phyloP scores from a whole-genome alignment of 1,284 basidiomycete genomes.

The Tilletia caries region DNA sequence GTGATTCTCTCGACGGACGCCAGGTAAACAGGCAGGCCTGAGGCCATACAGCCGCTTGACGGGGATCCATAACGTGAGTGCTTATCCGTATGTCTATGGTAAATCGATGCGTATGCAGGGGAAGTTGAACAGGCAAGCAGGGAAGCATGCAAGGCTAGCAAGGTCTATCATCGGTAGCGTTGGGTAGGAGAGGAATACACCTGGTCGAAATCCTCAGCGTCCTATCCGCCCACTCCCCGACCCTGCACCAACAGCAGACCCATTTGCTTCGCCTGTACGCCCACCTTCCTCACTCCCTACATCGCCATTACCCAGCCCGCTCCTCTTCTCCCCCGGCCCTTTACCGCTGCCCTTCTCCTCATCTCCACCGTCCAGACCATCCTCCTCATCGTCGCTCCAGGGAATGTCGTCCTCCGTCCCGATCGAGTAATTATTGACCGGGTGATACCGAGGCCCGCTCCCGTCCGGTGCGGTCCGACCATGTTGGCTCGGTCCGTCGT shows the following conservation, averaged over 20 bases:
- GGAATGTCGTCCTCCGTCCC: constrained; percentile 35
- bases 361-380: constrained; percentile 10
- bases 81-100: too few species aligned
- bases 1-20: too few species aligned
- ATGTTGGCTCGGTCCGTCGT: constrained; percentile 56
- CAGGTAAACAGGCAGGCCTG: too few species aligned
- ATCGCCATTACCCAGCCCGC: background rate
- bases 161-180: too few species aligned
- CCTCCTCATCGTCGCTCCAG: constrained; percentile 41
- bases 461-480: constrained; percentile 60
- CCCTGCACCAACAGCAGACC: background rate
- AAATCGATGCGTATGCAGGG: too few species aligned
- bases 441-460: constrained; percentile 14
- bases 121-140: too few species aligned
- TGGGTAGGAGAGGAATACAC: too few species aligned
- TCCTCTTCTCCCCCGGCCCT: background rate
- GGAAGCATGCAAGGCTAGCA: too few species aligned
- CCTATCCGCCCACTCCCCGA: background rate
- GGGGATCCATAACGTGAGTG: too few species aligned
- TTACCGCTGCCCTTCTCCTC: background rate
- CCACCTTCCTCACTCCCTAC: too few species aligned
- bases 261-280: background rate
- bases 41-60: too few species aligned
- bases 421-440: constrained; percentile 20
- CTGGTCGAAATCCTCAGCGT: background rate